Evolutionary conservation across 169 alveolate species (phyloP), one percentile per base, ranked within the genome.

Genomic region (Toxoplasma gondii): DNA sequence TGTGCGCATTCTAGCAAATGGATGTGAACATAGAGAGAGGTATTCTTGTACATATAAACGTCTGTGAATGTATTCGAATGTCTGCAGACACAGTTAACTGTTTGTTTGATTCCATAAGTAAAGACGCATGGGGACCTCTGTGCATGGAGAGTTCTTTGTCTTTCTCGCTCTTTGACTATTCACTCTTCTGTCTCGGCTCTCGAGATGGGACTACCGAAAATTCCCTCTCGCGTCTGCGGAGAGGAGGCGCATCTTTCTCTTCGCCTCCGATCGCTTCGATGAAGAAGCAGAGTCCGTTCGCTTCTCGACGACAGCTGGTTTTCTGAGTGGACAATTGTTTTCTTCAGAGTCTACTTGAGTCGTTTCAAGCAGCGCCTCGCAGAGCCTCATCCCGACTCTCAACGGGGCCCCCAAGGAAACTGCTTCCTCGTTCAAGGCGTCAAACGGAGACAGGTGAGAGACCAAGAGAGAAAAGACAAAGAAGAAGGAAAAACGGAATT

Each of bases 361-460:
- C 31, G 34, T 10, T 81, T 43, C n/a, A 44, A 86, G 1, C 69
- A 58, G 45, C 64, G 88, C 38, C 93, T 90, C 27, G 88, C 41
- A 27, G 58, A 38, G 69, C 93, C 93, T 0, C 53, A 90, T 64
- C 93, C 93, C 0, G 88, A 90, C 44, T 88, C 88, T 9, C 44
- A 41, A 38, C n/a, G 31, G 74, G 93, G 93, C 87, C 93, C 93
- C 45, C 54, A 39, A 9, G 93, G 93, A 31, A 90, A 90, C 38
- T 90, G 88, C 88, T 90, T 34, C 69, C 93, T 90, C 39, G 64
- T 90, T 9, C 54, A 64, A 44, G 88, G 80, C 12, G 67, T 16
- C 39, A 67, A 70, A 10, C 34, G 44, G 44, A 45, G 70, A n/a
- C 93, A 90, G 93, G 88, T 67, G 74, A 39, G 87, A 88, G 84